A percentile compares a stretch with the other conserved stretches of the same genome.
Conservation (phyloP, 805 yeast species). For the Saccharomycopsis babjevae region DNA sequence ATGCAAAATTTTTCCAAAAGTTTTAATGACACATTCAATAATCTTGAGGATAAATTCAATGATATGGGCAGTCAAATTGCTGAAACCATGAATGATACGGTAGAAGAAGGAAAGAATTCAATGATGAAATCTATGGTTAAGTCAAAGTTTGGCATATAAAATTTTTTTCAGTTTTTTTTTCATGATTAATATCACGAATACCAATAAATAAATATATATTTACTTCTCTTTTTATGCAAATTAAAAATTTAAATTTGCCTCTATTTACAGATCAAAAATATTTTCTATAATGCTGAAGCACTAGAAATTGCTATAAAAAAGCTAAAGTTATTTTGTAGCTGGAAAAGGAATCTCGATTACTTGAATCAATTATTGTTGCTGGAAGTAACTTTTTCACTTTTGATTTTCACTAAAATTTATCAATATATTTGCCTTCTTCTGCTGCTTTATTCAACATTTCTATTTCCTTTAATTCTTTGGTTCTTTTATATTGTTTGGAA, state of each 20-base stretch:
- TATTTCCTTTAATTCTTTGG: constrained; percentile 28
- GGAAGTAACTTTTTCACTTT: neutral
- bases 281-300: too few species aligned
- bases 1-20: constrained; percentile 31
- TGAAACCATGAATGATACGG: constrained; percentile 42
- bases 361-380: too few species aligned
- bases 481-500: constrained; percentile 26
- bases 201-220: too few species aligned
- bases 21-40: constrained; percentile 42
- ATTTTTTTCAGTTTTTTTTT: neutral
- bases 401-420: neutral
- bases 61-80: constrained; percentile 47
- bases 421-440: constrained; percentile 30
- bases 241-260: neutral
- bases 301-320: too few species aligned
- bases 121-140: constrained; percentile 42
- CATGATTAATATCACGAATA: too few species aligned
- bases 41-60: constrained; percentile 43
- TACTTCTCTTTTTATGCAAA: neutral
- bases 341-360: too few species aligned
- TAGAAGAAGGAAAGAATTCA: constrained; percentile 40
- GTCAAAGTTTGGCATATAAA: constrained; percentile 31
- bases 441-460: constrained; percentile 34
- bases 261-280: neutral
- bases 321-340: too few species aligned